Evolutionary conservation across 1,284 basidiomycete species (phyloP).

Genomic region (Pseudozyma flocculosa): DNA sequence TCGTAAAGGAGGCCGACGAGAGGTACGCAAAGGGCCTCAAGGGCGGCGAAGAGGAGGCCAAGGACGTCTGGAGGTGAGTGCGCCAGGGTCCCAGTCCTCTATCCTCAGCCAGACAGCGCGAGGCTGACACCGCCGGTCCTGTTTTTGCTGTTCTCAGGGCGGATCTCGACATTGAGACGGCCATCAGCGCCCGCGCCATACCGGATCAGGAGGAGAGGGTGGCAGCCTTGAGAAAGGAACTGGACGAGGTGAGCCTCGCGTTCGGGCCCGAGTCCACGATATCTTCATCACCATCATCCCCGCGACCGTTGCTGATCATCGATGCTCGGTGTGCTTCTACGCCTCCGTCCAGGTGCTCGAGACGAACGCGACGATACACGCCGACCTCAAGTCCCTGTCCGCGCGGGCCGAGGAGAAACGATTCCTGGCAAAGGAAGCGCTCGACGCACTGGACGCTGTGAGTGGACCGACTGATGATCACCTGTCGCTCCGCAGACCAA

Average conservation of each 20-base stretch:
- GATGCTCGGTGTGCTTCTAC: not conserved
- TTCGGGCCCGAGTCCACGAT: no score
- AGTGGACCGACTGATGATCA: constrained; percentile 1
- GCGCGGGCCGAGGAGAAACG: constrained; percentile 10
- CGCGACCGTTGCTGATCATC: not conserved
- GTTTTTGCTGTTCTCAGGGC: no score
- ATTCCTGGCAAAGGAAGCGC: constrained; percentile 11
- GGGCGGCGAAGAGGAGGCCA: constrained; percentile 21
- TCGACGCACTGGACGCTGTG: constrained; percentile 30
- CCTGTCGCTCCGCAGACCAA: not conserved
- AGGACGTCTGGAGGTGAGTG: constrained; percentile 42
- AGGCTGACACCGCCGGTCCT: no score
- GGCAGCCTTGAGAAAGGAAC: constrained; percentile 11
- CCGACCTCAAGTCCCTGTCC: constrained; percentile 2
- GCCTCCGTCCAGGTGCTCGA: not conserved
- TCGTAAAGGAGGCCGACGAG: constrained; percentile 43
- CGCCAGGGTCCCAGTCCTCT: not conserved
- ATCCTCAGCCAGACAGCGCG: no score
- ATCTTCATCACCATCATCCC: no score
- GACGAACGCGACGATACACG: constrained; percentile 11
- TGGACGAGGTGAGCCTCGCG: constrained; percentile 27
- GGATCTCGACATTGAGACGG: constrained; percentile 40
- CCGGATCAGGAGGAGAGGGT: constrained; percentile 38
- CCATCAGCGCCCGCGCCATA: constrained; percentile 38
- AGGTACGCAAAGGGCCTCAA: constrained; percentile 23